Conservation (phyloP, 108 stramenopile genomes). For the Pseudonitzschia multiseries region DNA sequence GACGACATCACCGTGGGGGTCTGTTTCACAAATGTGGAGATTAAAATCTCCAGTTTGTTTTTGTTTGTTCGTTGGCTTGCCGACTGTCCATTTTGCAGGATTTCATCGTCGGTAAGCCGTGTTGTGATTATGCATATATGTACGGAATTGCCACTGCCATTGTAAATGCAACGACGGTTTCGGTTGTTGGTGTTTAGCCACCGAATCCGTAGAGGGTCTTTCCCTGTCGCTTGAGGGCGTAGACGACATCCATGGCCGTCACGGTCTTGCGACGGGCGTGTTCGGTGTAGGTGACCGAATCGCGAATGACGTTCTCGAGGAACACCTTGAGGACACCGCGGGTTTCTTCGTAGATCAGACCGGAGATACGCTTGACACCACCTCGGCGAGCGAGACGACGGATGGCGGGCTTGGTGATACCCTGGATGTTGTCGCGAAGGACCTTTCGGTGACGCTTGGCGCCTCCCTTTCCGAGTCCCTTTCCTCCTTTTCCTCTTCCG, state of each 20-base stretch:
- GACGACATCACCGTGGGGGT: background rate
- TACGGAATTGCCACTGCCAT: background rate
- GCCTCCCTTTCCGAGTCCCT: conserved; percentile 88
- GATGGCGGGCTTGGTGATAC: conserved; percentile 99
- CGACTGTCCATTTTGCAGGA: background rate
- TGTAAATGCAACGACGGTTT: background rate
- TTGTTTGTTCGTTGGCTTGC: background rate
- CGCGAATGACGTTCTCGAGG: conserved; percentile 85
- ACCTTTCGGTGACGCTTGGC: conserved; percentile 92
- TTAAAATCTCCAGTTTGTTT: conserved; percentile 24
- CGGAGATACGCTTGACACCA: conserved; percentile 99
- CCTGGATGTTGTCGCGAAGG: conserved; percentile 98
- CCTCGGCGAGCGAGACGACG: conserved; percentile 99
- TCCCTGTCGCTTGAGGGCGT: conserved; percentile 41
- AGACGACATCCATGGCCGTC: conserved; percentile 93
- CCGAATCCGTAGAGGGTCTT: conserved; percentile 15
- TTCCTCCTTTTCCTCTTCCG: conserved; percentile 85
- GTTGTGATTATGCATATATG: background rate
- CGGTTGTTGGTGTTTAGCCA: conserved; percentile 9
- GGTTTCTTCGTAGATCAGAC: conserved; percentile 97
- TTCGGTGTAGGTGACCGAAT: conserved; percentile 91
- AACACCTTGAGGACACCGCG: conserved; percentile 91
- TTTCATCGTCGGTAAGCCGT: background rate
- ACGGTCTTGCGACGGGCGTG: conserved; percentile 92
- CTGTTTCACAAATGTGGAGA: conserved; percentile 21